Base-by-base conservation (phyloP, 257 asterid species). In the Linderniella brevidens region DNA sequence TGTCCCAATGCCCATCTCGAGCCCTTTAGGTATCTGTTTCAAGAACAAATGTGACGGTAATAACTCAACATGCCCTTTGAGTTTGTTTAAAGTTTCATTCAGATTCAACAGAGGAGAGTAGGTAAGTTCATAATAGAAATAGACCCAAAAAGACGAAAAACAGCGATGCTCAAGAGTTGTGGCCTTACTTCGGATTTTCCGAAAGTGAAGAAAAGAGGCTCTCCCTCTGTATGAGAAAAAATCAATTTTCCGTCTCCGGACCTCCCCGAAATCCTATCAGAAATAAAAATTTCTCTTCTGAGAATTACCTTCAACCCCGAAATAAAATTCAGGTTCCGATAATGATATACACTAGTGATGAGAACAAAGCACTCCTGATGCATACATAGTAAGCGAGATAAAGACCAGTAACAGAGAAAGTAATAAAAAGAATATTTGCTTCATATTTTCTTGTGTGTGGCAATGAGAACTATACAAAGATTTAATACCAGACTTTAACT, bases 1-100 rank as follows among this genome's bases (percentile, higher is more conserved):
- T 46, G 87, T 71, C 55, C 93, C 83, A 18, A 79, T 80, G 59
- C 92, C 98, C 85, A 88, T 82, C 79, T 88, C 98, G 51, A 88
- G 96, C 59, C 96, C 98, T 62, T 78, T 66, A 35, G 96, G 94
- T 52, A 88, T 76, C 98, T 85, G 32, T 50, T 58, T 51, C 32
- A 68, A 53, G 37, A 44, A 38, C 59, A 18, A 58, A 36, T 8
- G 57, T 61, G 25, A 15, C 40, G 11, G 18, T 3, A 1, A 17
- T 8, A 18, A 44, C 48, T 9, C 4, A n/a, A 8, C 14, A 44
- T 44, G 4, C 15, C 32, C 32, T n/a, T n/a, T n/a, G n/a, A n/a
- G n/a, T n/a, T n/a, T n/a, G n/a, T n/a, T n/a, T n/a, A n/a, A n/a
- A n/a, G n/a, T n/a, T n/a, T n/a, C n/a, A n/a, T n/a, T n/a, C n/a